These are phyloP conservation scores for Geotrichum cucujoidarum DNA, from an alignment of 1,139 yeast genomes.

Conservation along the genomic window DNA sequence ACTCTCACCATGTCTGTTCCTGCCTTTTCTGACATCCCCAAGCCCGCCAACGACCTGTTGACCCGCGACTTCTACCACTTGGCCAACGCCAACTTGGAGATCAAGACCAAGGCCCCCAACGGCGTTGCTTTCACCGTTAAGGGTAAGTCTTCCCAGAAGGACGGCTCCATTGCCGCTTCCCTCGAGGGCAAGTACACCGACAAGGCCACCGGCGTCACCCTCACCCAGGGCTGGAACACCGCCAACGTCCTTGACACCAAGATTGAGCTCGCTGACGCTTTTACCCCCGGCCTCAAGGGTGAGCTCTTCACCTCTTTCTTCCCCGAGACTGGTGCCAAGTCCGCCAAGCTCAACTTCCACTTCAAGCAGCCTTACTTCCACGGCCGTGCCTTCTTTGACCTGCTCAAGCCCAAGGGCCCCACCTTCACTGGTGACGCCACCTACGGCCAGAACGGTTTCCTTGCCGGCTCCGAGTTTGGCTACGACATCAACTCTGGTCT, in stretches of 20 bases:
- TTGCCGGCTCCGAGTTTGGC: slow-evolving; percentile 96
- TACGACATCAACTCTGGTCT: slow-evolving; percentile 91
- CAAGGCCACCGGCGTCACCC: slow-evolving; percentile 86
- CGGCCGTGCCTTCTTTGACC: slow-evolving; percentile 92
- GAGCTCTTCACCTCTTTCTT: slow-evolving; percentile 84
- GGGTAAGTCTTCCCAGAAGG: slow-evolving; percentile 79
- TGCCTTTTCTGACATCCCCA: slow-evolving; percentile 68
- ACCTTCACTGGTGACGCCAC: slow-evolving; percentile 92
- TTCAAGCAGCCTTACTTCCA: slow-evolving; percentile 90
- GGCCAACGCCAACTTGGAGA: slow-evolving; percentile 80
- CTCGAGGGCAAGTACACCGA: slow-evolving; percentile 91
- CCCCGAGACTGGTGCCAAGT: slow-evolving; percentile 78
- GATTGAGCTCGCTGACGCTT: slow-evolving; percentile 85
- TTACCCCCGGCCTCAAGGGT: slow-evolving; percentile 93
- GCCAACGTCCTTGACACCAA: slow-evolving; percentile 89
- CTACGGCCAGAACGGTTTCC: slow-evolving; percentile 92
- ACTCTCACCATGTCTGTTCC: slow-evolving; percentile 35
- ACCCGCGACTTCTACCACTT: slow-evolving; percentile 91
- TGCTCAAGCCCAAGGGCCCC: slow-evolving; percentile 75
- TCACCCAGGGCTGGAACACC: slow-evolving; percentile 97
- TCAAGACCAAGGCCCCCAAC: slow-evolving; percentile 91
- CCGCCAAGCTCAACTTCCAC: slow-evolving; percentile 86
- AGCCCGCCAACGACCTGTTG: slow-evolving; percentile 83
- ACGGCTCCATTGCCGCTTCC: slow-evolving; percentile 79
- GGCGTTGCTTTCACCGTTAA: slow-evolving; percentile 93